Conservation (phyloP, 306 rosid genomes). For the Calophaca sinica region DNA sequence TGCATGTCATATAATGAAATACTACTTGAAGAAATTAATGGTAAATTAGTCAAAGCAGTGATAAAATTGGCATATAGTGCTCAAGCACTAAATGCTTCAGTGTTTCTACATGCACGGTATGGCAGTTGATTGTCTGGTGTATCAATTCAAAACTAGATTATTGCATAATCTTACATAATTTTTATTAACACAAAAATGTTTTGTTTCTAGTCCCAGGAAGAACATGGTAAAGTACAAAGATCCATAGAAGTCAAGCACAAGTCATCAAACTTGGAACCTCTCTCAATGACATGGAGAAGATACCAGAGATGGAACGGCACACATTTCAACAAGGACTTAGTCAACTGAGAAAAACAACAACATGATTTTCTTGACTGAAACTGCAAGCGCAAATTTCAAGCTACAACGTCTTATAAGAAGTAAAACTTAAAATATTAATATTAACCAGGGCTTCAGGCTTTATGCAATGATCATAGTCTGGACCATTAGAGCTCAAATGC, state of each 20-base stretch:
- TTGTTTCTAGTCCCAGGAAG: neutral
- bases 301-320: neutral
- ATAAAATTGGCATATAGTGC: neutral
- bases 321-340: neutral
- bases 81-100: slow-evolving; percentile 1
- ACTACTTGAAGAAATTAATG: slow-evolving; percentile 3
- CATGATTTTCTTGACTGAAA: neutral
- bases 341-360: slow-evolving; percentile 9
- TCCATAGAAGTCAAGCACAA: neutral
- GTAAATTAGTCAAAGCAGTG: slow-evolving; percentile 19
- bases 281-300: neutral
- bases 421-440: slow-evolving; percentile 2
- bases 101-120: slow-evolving; percentile 12
- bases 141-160: slow-evolving; percentile 8
- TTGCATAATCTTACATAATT: neutral
- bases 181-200: slow-evolving; percentile 4
- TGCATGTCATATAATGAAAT: slow-evolving; percentile 17
- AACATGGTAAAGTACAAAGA: neutral
- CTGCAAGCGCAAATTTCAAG: slow-evolving; percentile 4
- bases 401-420: neutral
- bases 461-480: neutral
- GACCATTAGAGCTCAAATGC: neutral
- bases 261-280: slow-evolving; percentile 4
- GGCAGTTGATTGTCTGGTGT: neutral
- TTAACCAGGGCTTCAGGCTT: neutral